Conservation (phyloP, 768 basidiomycete species). For the Auricularia sp. region DNA sequence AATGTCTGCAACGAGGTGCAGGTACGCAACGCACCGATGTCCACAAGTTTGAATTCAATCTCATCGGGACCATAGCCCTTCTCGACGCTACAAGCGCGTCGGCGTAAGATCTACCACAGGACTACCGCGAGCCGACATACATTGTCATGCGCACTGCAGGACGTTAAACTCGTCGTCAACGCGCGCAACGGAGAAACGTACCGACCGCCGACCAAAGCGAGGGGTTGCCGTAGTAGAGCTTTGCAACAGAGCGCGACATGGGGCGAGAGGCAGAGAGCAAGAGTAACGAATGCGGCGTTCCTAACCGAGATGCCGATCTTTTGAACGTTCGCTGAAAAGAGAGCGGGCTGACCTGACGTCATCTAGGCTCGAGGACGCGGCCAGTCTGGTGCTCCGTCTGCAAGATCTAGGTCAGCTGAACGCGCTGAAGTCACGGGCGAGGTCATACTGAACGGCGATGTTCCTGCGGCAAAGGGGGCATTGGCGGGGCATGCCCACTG, state of each 20-base stretch:
- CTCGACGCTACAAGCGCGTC: slow-evolving; percentile 37
- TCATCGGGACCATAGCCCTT: slow-evolving; percentile 81
- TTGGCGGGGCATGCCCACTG: too few relatives aligned
- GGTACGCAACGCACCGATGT: slow-evolving; percentile 36
- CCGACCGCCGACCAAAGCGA: slow-evolving; percentile 60
- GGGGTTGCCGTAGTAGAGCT: slow-evolving; percentile 51
- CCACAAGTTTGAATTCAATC: slow-evolving; percentile 55
- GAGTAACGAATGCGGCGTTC: too few relatives aligned
- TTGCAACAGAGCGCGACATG: not conserved
- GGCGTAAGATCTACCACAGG: not conserved
- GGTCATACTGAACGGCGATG: too few relatives aligned
- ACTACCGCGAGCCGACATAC: not conserved
- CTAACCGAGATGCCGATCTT: too few relatives aligned
- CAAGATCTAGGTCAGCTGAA: too few relatives aligned
- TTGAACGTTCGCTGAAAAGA: too few relatives aligned
- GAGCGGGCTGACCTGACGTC: too few relatives aligned
- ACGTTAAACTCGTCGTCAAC: not conserved
- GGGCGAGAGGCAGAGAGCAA: not conserved
- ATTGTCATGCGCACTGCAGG: not conserved
- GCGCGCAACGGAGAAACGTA: slow-evolving; percentile 21
- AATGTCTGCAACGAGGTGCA: not conserved
- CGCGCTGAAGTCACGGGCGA: too few relatives aligned
- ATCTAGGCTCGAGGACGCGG: too few relatives aligned
- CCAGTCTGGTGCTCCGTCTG: too few relatives aligned
- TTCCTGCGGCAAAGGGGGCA: too few relatives aligned